Evolutionary conservation across 768 basidiomycete genomes (phyloP), one percentile per base, ranked within the genome.

Genomic region (Astraeus odoratus): DNA sequence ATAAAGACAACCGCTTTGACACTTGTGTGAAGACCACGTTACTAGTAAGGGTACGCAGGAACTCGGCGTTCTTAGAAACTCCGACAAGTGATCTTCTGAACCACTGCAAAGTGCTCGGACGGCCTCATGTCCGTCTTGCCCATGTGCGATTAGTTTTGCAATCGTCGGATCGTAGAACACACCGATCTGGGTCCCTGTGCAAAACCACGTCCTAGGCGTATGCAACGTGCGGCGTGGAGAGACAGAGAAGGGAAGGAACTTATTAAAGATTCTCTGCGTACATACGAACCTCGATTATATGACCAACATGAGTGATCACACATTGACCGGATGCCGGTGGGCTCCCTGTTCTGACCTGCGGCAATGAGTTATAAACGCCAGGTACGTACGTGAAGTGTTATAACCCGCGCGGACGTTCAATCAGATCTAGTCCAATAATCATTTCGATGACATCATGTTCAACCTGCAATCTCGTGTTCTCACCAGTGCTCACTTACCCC

Each of bases 1-100:
- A 97, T 94, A 59, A 97, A 97, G 3, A 89, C 90, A 2, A n/a
- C n/a, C n/a, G 93, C 95, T 58, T 96, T 93, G 8, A 97, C 77
- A 47, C 87, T 24, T 74, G 66, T 13, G 86, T 73, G 58, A 97
- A 97, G 2, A 83, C 76, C 31, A 72, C 53, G 57, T 95, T 84
- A 1, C 80, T 82, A 0, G 91, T 85, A 40, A 97, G 72, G 0
- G 71, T 73, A 40, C 83, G 71, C 49, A 97, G 67, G 61, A 96
- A 97, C 57, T 93, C 88, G 23, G 96, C 73, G 57, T 97, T 97
- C 5, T 93, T 95, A 9, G 86, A 79, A 10, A 94, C 83, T 15
- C 93, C 93, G 1, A 92, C 90, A 39, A 96, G 59, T 95, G 96
- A 51, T 93, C 83, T 43, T 85, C 88, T 31, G 95, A 64, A 4